Percentiles rank a stretch among this genome's conserved stretches.
Conservation (phyloP, 805 yeast species). For the Candida pseudofarinosa region DNA sequence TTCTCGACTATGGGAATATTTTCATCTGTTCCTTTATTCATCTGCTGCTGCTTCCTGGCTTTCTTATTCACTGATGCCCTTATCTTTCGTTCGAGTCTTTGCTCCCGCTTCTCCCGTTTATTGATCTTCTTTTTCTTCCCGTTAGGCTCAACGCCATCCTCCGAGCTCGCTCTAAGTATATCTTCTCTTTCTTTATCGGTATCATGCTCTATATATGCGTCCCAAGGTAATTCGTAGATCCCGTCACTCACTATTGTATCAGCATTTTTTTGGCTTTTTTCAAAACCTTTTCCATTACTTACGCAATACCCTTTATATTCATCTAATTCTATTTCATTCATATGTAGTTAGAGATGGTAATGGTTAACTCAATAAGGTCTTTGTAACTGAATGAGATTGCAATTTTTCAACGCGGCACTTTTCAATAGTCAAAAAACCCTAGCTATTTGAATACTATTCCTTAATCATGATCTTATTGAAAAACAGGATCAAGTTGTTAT, state of each 20-base stretch:
- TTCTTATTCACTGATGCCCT: slow-evolving; percentile 16
- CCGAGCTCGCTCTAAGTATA: slow-evolving; percentile 4
- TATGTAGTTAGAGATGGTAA: neutral
- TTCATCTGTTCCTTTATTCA: neutral
- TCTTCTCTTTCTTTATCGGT: slow-evolving; percentile 6
- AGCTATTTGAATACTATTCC: neutral
- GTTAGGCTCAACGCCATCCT: neutral
- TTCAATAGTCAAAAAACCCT: neutral
- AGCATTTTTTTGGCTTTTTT: neutral
- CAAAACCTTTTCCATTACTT: slow-evolving; percentile 1
- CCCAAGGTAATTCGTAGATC: slow-evolving; percentile 32
- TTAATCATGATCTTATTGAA: neutral
- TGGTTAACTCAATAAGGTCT: neutral
- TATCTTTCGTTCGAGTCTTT: slow-evolving; percentile 19
- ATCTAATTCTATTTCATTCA: slow-evolving; percentile 9
- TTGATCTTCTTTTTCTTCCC: slow-evolving; percentile 8
- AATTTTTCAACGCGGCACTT: neutral
- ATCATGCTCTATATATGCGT: slow-evolving; percentile 1
- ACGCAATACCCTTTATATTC: slow-evolving; percentile 12
- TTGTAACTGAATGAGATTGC: too few relatives aligned
- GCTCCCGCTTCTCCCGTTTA: slow-evolving; percentile 18
- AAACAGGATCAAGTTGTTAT: neutral
- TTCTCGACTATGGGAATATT: slow-evolving; percentile 4
- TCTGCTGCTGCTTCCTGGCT: slow-evolving; percentile 12
- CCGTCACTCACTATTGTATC: slow-evolving; percentile 24